Percentiles rank a stretch among this genome's conserved stretches.
phyloP scores from a whole-genome alignment of 192 early-diverging fungal species.

The Ambispora gerdemannii region DNA sequence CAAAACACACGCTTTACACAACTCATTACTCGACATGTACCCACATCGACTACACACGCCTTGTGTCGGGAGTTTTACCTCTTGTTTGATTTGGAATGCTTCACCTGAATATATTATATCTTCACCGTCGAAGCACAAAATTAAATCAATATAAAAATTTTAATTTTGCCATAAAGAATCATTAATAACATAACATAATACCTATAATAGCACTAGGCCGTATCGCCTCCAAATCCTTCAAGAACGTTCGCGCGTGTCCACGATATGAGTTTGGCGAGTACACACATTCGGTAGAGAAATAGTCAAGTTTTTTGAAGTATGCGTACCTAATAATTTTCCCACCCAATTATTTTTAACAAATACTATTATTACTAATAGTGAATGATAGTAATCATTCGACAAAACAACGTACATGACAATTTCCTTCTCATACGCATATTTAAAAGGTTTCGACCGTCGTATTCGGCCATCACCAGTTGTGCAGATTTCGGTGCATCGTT shows the following conservation, averaged over 20 bases:
- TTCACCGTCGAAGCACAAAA: too few relatives aligned
- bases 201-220: constrained; percentile 85
- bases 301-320: constrained; percentile 94
- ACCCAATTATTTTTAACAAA: not conserved
- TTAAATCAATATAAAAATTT: too few relatives aligned
- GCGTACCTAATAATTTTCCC: constrained; percentile 59
- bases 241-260: constrained; percentile 88
- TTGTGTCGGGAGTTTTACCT: constrained; percentile 60
- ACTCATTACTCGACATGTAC: constrained; percentile 86
- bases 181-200: too few relatives aligned
- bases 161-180: too few relatives aligned
- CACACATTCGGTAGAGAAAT: constrained; percentile 98
- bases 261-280: constrained; percentile 98
- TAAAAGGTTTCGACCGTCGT: constrained; percentile 93
- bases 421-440: constrained; percentile 99
- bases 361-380: too few relatives aligned
- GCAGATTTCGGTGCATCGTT: constrained; percentile 88
- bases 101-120: constrained; percentile 97
- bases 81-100: constrained; percentile 67
- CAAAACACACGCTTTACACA: constrained; percentile 94
- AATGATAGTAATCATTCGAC: too few relatives aligned
- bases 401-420: constrained; percentile 94
- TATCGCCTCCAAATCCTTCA: constrained; percentile 93
- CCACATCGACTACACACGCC: constrained; percentile 83
- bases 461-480: constrained; percentile 76